These are phyloP conservation scores for Acanthochlamys bracteata DNA, from an alignment of 106 monocot species.

Conservation along the genomic window DNA sequence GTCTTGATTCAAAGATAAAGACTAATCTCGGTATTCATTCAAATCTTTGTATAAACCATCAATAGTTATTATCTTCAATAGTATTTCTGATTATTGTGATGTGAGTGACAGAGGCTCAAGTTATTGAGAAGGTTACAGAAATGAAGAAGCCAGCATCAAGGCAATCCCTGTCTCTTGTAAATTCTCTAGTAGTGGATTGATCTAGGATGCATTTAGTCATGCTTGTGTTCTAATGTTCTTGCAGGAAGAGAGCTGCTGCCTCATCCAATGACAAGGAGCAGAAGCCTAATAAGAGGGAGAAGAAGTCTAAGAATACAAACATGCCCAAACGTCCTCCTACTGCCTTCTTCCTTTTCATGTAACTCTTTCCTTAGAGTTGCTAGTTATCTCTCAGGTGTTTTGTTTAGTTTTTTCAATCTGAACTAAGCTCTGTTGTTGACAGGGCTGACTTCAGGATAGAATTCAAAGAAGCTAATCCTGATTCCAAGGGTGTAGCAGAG, in stretches of 20 bases:
- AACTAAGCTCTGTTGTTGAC: neutral
- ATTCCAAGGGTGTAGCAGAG: constrained; percentile 49
- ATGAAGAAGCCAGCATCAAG: constrained; percentile 38
- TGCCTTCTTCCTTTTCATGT: constrained; percentile 91
- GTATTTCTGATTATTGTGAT: neutral
- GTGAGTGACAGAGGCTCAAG: constrained; percentile 83
- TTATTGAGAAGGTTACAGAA: constrained; percentile 57
- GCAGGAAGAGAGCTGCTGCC: constrained; percentile 47
- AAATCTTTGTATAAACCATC: no score
- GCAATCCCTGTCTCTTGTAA: constrained; percentile 11
- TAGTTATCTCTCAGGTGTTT: neutral
- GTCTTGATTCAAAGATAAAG: constrained; percentile 79
- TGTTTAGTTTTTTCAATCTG: neutral
- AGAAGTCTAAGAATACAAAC: constrained; percentile 40
- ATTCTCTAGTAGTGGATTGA: neutral
- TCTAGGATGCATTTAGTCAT: neutral
- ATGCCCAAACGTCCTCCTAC: constrained; percentile 72
- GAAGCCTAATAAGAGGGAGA: constrained; percentile 39
- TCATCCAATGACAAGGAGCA: constrained; percentile 29
- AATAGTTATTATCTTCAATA: no score
- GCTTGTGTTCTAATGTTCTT: neutral
- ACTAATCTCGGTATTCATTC: constrained; percentile 53
- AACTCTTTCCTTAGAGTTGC: neutral
- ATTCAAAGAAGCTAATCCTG: constrained; percentile 58
- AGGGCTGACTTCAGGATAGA: constrained; percentile 80